phyloP scores from a whole-genome alignment of 306 rosid genomes.

The Elaeagnus macrophylla region DNA sequence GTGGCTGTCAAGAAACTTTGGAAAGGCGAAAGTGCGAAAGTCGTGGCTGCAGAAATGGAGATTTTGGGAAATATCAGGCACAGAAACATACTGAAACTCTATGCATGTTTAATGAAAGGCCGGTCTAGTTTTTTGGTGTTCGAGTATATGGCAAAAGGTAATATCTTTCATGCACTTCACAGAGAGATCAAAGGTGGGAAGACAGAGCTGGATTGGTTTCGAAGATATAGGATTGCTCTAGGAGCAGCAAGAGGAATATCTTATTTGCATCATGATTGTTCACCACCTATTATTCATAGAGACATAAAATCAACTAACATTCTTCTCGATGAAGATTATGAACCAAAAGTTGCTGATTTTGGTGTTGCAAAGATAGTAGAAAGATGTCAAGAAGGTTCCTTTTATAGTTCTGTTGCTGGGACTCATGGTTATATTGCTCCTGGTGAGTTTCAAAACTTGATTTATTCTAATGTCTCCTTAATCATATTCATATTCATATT shows the following conservation, averaged over 20 bases:
- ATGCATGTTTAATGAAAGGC: constrained; percentile 65
- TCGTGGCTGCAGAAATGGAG: constrained; percentile 80
- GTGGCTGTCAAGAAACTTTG: constrained; percentile 84
- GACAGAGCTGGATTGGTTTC: constrained; percentile 62
- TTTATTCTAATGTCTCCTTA: neutral
- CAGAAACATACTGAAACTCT: constrained; percentile 76
- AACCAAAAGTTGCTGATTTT: constrained; percentile 91
- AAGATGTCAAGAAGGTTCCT: constrained; percentile 37
- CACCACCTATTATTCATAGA: constrained; percentile 75
- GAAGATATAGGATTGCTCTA: constrained; percentile 67
- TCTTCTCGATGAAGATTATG: constrained; percentile 63
- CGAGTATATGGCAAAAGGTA: constrained; percentile 89
- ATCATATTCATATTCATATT: neutral
- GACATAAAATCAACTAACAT: constrained; percentile 92
- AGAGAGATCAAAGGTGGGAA: constrained; percentile 42
- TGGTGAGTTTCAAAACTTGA: constrained; percentile 41
- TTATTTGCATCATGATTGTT: constrained; percentile 88
- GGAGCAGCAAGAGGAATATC: constrained; percentile 90
- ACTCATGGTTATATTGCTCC: constrained; percentile 98
- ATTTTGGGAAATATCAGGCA: constrained; percentile 82
- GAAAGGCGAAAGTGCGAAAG: constrained; percentile 53
- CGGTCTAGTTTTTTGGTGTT: constrained; percentile 68
- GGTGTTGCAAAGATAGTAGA: constrained; percentile 80
- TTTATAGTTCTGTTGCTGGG: constrained; percentile 63
- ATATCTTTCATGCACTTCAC: constrained; percentile 69